phyloP scores from a whole-genome alignment of 225 moss, liverwort and hornwort species.

The Takakia lepidozioides region DNA sequence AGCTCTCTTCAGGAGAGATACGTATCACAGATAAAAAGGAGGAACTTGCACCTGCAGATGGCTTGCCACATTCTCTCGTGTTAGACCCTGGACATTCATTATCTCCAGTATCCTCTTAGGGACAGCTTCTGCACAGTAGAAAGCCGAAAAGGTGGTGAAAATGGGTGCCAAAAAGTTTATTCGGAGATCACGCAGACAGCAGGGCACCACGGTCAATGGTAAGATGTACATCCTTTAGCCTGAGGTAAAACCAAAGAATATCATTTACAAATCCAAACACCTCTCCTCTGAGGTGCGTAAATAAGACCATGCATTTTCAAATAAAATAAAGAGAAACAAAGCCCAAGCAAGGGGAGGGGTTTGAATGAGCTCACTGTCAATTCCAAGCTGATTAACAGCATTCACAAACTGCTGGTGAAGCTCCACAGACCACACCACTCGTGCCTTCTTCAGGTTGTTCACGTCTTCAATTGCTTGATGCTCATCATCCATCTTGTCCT shows the following conservation, averaged over 20 bases:
- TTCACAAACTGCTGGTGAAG: constrained; percentile 95
- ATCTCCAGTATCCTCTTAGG: constrained; percentile 90
- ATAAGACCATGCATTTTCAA: not conserved
- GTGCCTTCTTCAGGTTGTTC: constrained; percentile 85
- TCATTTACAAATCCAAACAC: too few species aligned
- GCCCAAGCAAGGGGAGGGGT: too few species aligned
- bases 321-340: not conserved
- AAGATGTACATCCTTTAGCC: not conserved
- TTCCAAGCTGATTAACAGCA: constrained; percentile 86
- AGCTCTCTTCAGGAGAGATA: too few species aligned
- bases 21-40: too few species aligned
- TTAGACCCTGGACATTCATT: constrained; percentile 94
- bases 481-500: constrained; percentile 66
- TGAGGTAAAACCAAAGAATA: too few species aligned
- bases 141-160: too few species aligned
- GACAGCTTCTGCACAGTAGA: constrained; percentile 85
- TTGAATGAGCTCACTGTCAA: constrained; percentile 60
- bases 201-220: not conserved
- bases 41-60: constrained; percentile 99
- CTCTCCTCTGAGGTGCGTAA: too few species aligned
- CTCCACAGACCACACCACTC: constrained; percentile 87
- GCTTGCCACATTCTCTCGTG: constrained; percentile 98
- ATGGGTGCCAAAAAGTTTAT: too few species aligned
- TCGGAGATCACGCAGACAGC: too few species aligned
- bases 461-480: constrained; percentile 62